Evolutionary conservation across 495 filamentous ascomycete genomes (phyloP).

Genomic region (Hapsidospora chrysogenum): DNA sequence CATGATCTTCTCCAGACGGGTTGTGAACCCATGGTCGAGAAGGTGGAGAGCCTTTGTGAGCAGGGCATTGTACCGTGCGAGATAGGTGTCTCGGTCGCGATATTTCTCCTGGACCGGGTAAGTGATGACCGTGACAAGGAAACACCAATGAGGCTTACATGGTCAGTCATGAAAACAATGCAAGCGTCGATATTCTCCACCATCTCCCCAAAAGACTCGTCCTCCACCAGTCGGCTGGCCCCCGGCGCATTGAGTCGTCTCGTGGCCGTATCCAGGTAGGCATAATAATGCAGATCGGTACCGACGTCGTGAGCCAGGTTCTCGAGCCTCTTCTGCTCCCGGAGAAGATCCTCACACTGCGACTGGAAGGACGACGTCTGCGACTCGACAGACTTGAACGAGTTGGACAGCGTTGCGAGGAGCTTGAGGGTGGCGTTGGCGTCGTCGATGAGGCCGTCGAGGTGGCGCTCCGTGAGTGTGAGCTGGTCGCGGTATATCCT

Average conservation of each 20-base stretch:
- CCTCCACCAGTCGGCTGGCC: constrained; percentile 64
- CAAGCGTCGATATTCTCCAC: constrained; percentile 71
- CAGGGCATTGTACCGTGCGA: constrained; percentile 79
- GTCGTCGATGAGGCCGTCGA: constrained; percentile 62
- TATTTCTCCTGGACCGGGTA: constrained; percentile 45
- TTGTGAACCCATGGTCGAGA: constrained; percentile 32
- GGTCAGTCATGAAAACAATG: constrained; percentile 71
- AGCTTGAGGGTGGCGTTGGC: constrained; percentile 56
- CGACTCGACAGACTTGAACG: constrained; percentile 70
- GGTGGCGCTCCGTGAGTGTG: constrained; percentile 56
- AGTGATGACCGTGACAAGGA: constrained; percentile 7
- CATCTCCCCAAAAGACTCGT: constrained; percentile 71
- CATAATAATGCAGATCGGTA: constrained; percentile 77
- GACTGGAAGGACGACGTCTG: constrained; percentile 85
- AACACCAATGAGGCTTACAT: constrained; percentile 34
- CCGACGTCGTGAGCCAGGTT: constrained; percentile 69
- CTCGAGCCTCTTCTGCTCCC: constrained; percentile 60
- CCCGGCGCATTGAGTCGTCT: constrained; percentile 82
- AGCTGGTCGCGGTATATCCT: constrained; percentile 69
- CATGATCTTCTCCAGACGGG: constrained; percentile 25
- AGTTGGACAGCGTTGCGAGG: constrained; percentile 58
- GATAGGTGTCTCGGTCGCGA: constrained; percentile 71
- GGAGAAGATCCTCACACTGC: constrained; percentile 72
- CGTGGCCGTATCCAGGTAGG: constrained; percentile 80
- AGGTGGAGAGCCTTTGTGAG: constrained; percentile 38